Percentiles rank a stretch among this genome's conserved stretches.
Evolutionary conservation across 2,329 filamentous ascomycete species (phyloP).

Genomic region (Calonectria henricotiae): DNA sequence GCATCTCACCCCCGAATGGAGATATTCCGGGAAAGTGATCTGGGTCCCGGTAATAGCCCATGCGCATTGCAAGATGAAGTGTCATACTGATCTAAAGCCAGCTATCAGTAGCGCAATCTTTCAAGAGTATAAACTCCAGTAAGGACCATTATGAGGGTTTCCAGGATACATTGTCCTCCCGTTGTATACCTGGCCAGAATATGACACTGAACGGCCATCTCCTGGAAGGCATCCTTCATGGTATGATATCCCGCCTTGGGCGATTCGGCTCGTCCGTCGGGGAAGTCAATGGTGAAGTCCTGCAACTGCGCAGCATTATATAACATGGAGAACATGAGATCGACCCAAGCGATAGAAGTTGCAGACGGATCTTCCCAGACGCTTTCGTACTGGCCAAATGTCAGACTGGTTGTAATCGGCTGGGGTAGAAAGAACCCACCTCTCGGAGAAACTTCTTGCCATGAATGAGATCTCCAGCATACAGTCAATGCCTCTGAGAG

Average conservation of each 20-base stretch:
- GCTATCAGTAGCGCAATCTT: constrained; percentile 26
- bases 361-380: constrained; percentile 38
- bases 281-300: constrained; percentile 25
- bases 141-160: constrained; percentile 39
- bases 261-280: constrained; percentile 32
- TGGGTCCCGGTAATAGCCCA: constrained; percentile 44
- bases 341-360: constrained; percentile 38
- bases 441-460: constrained; percentile 40
- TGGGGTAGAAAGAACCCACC: constrained; percentile 32
- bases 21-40: constrained; percentile 37
- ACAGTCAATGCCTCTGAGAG: constrained; percentile 34
- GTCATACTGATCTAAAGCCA: constrained; percentile 41
- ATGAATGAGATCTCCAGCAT: constrained; percentile 38
- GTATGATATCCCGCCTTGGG: constrained; percentile 36
- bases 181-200: constrained; percentile 37
- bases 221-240: constrained; percentile 40
- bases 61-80: constrained; percentile 41
- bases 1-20: constrained; percentile 68
- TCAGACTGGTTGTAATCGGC: constrained; percentile 31
- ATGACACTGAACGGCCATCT: constrained; percentile 40
- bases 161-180: constrained; percentile 39
- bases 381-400: constrained; percentile 38
- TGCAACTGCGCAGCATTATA: constrained; percentile 41
- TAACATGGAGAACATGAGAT: constrained; percentile 42
- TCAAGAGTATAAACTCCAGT: constrained; percentile 35